Base-by-base conservation (phyloP, 2,329 filamentous ascomycete genomes). In the Basipetospora chlamydospora region DNA sequence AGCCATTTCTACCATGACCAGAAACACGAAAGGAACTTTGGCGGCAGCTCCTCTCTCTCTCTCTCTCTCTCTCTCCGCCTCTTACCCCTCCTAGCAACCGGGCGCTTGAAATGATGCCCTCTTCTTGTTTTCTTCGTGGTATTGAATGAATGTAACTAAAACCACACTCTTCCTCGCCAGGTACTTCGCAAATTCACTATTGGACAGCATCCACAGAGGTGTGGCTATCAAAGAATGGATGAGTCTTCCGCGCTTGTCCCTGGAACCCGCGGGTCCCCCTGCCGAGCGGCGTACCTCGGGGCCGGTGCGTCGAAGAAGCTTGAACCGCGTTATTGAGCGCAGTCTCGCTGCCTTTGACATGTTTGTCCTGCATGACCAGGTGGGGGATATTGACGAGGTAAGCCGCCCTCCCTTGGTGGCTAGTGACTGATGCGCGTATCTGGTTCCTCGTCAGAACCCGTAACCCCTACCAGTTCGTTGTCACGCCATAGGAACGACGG, bases 341-440 rank as follows among this genome's bases (percentile, higher is more conserved):
- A 80, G 80, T 2, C 60, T 96, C 12, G 80, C 77, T 15, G 80
- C 80, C 11, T 93, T 92, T 53, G 90, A 96, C 55, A 70, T 96
- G 57, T 96, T 96, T 56, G 74, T 93, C 31, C 62, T 88, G 20
- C 74, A 80, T 44, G 78, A 80, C 38, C 69, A 74, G 13, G 64
- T 67, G 21, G 76, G 79, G n/a, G 85, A 92, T 50, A 58, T 88
- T 35, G 68, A 80, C 39, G 75, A 85, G 59, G 79, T 80, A 57
- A 39, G 13, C 23, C 35, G 6, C 12, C 15, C 18, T 15, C 12
- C 15, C 12, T 23, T 31, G 22, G 16, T 30, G 12, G 11, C 11
- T 10, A n/a, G n/a, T n/a, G n/a, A n/a, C n/a, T n/a, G n/a, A n/a
- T n/a, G n/a, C n/a, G n/a, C n/a, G n/a, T n/a, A n/a, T n/a, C n/a